Base-by-base conservation (phyloP, 75 land plant genomes). In the Isoetes taiwanensis region DNA sequence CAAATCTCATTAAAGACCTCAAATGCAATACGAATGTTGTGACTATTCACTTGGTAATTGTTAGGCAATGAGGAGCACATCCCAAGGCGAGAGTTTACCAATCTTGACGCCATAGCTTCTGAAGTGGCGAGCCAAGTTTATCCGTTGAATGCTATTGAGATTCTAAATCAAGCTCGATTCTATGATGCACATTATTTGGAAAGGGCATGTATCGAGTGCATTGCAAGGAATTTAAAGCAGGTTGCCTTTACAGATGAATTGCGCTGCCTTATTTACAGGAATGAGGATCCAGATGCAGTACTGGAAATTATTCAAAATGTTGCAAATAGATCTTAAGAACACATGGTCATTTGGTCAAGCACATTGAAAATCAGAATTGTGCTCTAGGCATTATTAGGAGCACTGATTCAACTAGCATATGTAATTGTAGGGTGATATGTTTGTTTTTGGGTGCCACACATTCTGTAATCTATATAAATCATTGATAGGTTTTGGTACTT, bases 61-160 rank as follows among this genome's bases (percentile, higher is more conserved):
- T 48, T 17, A 0, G 96, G 86, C 21, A 86, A 72, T 4, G 97
- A 72, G 1, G 86, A 75, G 70, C 69, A 83, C 31, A 83, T 72
- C 16, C 87, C 87, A 4, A 90, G 56, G 50, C 82, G 86, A 0
- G 97, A 86, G 59, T 57, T 76, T 5, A 90, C 72, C 26, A 86
- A 68, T 42, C 97, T 62, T 4, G 94, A 76, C 0, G 94, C 82
- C 88, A 90, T 86, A 41, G 87, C 97, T 52, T 90, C 19, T 27
- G 62, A 60, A 16, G 67, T 64, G 19, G 57, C 67, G 12, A 43
- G 23, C 31, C 53, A 48, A 52, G 67, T 64, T 14, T 61, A 56
- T 8, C 42, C 61, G 17, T 64, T 26, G 19, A 64, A 57, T 35
- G 67, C 58, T 20, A 20, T 64, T 2, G 67, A 64, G 32, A 56